These are phyloP conservation scores for Boletus patriciae DNA, from an alignment of 768 basidiomycete species.

Conservation along the genomic window DNA sequence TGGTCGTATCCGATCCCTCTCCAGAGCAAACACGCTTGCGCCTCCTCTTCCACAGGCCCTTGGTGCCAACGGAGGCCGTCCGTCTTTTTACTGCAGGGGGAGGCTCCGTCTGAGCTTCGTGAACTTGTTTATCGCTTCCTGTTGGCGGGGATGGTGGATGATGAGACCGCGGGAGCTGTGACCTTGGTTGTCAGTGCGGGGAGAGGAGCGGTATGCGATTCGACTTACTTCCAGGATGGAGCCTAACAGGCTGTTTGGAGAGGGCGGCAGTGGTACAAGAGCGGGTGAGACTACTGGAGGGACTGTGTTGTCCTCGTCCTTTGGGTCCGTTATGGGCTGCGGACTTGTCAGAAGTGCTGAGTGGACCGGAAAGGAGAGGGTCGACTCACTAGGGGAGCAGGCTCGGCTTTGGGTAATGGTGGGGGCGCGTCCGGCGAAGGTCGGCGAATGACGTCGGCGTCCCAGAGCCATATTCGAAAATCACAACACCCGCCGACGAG, in stretches of 20 bases:
- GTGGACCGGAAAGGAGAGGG: neutral
- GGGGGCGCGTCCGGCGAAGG: conserved; percentile 13
- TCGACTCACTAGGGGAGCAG: conserved; percentile 12
- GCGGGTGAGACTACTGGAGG: conserved; percentile 11
- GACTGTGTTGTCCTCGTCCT: neutral
- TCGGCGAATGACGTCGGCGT: conserved; percentile 21
- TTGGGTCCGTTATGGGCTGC: conserved; percentile 11
- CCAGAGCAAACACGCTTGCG: neutral
- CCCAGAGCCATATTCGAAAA: conserved; percentile 32
- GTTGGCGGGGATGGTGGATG: conserved; percentile 2
- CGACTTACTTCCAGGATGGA: conserved; percentile 23
- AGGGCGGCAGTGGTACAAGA: conserved; percentile 25
- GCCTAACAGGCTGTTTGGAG: conserved; percentile 14
- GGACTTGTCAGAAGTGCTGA: neutral
- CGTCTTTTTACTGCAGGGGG: neutral
- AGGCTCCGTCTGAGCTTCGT: conserved; percentile 10
- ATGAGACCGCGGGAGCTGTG: conserved; percentile 18
- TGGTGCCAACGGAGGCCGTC: neutral
- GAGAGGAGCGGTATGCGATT: neutral
- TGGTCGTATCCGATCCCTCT: neutral
- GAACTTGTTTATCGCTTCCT: neutral
- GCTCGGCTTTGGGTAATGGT: conserved; percentile 10
- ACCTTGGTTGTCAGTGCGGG: neutral
- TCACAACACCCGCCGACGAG: conserved; percentile 31
- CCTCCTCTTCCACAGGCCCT: conserved; percentile 16